phyloP scores from a whole-genome alignment of 2,329 filamentous ascomycete genomes.

The Ophiosphaerella herpotricha region DNA sequence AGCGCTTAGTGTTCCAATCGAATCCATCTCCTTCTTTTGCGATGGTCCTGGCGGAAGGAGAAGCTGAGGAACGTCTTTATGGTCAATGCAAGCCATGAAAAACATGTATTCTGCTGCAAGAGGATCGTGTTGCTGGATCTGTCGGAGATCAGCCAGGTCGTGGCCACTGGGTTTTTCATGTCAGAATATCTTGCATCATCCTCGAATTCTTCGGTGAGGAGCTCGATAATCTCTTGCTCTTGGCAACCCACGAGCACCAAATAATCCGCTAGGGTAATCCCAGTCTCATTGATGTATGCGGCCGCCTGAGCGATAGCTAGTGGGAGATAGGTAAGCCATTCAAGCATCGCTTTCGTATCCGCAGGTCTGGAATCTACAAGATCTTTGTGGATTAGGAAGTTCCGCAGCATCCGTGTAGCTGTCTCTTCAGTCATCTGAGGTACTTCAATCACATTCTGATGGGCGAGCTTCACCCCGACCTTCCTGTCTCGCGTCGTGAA shows the following conservation, averaged over 20 bases:
- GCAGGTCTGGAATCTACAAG: conserved; percentile 19
- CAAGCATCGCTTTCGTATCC: no score
- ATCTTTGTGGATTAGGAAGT: conserved; percentile 36
- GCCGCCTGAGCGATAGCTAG: no score
- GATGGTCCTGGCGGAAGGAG: neutral
- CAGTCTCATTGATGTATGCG: no score
- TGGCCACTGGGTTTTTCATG: conserved; percentile 16
- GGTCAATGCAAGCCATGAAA: conserved; percentile 4
- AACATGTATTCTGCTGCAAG: conserved; percentile 39
- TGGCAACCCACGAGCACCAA: no score
- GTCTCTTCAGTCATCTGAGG: neutral
- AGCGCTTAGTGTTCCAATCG: conserved; percentile 2
- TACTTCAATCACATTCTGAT: conserved; percentile 18
- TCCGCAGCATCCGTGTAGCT: neutral
- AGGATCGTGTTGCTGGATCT: conserved; percentile 16
- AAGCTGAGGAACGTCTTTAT: conserved; percentile 1
- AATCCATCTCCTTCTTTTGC: neutral
- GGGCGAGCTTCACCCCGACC: conserved; percentile 4
- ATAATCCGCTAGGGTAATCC: no score
- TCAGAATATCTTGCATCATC: conserved; percentile 20
- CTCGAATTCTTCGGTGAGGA: conserved; percentile 37
- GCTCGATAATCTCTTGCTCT: neutral
- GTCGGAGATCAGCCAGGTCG: conserved; percentile 48
- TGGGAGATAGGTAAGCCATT: no score
- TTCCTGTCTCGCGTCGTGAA: conserved; percentile 23